Evolutionary conservation across 768 basidiomycete genomes (phyloP), one percentile per base, ranked within the genome.

Genomic region (Pisolithus marmoratus): DNA sequence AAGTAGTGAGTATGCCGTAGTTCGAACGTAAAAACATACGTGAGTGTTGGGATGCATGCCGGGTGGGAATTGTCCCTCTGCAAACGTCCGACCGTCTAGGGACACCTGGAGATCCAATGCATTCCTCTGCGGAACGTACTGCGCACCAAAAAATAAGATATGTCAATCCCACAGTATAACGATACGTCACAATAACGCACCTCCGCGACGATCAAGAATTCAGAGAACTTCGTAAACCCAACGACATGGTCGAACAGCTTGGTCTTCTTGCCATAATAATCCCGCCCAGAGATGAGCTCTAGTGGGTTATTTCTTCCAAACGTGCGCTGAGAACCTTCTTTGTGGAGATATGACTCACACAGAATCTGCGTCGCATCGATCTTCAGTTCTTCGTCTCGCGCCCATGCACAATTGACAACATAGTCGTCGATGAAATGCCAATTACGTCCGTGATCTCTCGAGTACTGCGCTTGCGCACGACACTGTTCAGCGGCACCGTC

Each of bases 151-250:
- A n/a, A n/a, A n/a, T n/a, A n/a, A 45, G 1, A 17, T 24, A 8
- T 4, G 27, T 26, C 24, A 54, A 53, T 29, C 45, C 37, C 14
- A 34, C 50, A 11, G 55, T 38, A 36, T 76, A 78, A 53, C 4
- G 51, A 34, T 12, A 12, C 37, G 20, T 27, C 50, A 12, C 14
- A 6, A 34, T 19, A 20, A 62, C 83, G 48, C 38, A 96, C 92
- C 78, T 94, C 87, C 22, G 95, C 96, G 27, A 97, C 95, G 42
- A 98, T 84, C 65, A 98, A 76, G 66, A 89, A 99, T 72, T 99
- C 92, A 0, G 91, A 91, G 69, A 99, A 99, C 71, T 93, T 94
- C 0, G 96, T 86, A 72, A 94, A 97, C 7, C 96, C 96, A 58
- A 93, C 92, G 49, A 99, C 85, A 40, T 83, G 75, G 43, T 90